Percentiles rank a stretch among this genome's conserved stretches.
phyloP scores from a whole-genome alignment of 2,329 filamentous ascomycete species.

The Pseudocercospora crystallina region DNA sequence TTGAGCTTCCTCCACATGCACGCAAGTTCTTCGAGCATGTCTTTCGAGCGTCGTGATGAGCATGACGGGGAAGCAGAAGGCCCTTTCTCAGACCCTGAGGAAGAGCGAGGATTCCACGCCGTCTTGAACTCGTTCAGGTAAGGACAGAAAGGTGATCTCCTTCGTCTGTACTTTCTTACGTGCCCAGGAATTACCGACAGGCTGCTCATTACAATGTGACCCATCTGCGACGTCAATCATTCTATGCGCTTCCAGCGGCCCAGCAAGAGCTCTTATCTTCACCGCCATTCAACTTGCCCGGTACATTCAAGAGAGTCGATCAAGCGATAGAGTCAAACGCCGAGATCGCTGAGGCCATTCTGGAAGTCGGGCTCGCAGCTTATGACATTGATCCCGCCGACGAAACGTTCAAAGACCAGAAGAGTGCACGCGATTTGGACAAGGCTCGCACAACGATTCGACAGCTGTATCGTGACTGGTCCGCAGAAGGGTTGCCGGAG shows the following conservation, averaged over 20 bases:
- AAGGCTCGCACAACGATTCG: constrained; percentile 90
- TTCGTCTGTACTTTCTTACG: constrained; percentile 11
- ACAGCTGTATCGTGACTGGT: constrained; percentile 96
- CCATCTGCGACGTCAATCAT: constrained; percentile 84
- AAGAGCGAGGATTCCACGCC: constrained; percentile 74
- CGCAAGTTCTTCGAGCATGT: constrained; percentile 36
- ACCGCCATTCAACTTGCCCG: constrained; percentile 78
- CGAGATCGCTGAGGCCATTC: constrained; percentile 75
- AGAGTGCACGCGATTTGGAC: constrained; percentile 74
- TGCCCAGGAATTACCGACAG: constrained; percentile 63
- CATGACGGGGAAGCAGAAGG: constrained; percentile 36
- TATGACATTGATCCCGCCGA: constrained; percentile 57
- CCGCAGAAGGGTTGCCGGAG: constrained; percentile 71
- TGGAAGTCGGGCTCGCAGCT: constrained; percentile 65
- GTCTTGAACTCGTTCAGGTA: constrained; percentile 89
- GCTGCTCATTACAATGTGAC: constrained; percentile 87
- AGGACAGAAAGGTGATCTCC: constrained; percentile 20
- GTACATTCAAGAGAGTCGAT: constrained; percentile 76
- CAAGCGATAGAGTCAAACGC: constrained; percentile 87
- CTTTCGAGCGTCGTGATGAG: too few relatives aligned
- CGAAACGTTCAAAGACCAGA: constrained; percentile 66
- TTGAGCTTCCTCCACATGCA: not conserved
- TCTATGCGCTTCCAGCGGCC: constrained; percentile 81
- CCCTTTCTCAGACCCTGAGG: constrained; percentile 72
- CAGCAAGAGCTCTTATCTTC: constrained; percentile 82